Percentiles rank a stretch among this genome's conserved stretches.
These are phyloP conservation scores for Chaetomium strumarium DNA, from an alignment of 2,329 filamentous ascomycete species.

Conservation along the genomic window DNA sequence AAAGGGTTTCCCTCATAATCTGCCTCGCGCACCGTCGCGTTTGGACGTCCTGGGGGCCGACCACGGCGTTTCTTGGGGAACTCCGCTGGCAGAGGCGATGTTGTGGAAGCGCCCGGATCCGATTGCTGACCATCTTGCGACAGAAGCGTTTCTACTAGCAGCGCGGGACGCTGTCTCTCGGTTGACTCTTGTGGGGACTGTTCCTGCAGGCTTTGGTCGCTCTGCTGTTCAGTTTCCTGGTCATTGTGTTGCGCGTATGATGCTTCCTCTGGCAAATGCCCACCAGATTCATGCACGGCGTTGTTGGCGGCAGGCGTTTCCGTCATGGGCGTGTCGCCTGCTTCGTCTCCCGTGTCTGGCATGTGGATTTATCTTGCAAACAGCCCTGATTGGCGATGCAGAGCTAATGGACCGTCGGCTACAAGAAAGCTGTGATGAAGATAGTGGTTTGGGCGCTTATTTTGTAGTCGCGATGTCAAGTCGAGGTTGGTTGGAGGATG, in stretches of 20 bases:
- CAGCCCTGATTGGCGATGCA: not conserved
- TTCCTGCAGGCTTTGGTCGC: not conserved
- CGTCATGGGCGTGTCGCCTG: not conserved
- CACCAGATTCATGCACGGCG: not conserved
- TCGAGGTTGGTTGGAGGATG: slow-evolving; percentile 2
- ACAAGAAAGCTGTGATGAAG: slow-evolving; percentile 23
- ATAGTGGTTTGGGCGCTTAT: slow-evolving; percentile 13
- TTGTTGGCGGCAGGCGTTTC: not conserved
- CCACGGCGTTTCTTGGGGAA: slow-evolving; percentile 26
- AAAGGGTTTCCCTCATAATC: slow-evolving; percentile 24
- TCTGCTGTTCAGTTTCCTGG: not conserved
- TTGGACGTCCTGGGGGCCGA: slow-evolving; percentile 26
- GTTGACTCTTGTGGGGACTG: too few species aligned
- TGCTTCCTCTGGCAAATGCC: not conserved
- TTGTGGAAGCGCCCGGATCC: not conserved
- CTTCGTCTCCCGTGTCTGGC: not conserved
- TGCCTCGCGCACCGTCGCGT: slow-evolving; percentile 23
- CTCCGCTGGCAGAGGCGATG: slow-evolving; percentile 12
- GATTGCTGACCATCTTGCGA: not conserved
- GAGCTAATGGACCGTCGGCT: not conserved
- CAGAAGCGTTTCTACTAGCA: not conserved
- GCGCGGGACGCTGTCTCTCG: too few species aligned
- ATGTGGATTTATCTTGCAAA: not conserved
- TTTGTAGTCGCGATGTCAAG: slow-evolving; percentile 20
- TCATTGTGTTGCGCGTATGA: not conserved